Evolutionary conservation across 2,329 filamentous ascomycete species (phyloP), one percentile per base, ranked within the genome.

Genomic region (Talaromyces piceae): DNA sequence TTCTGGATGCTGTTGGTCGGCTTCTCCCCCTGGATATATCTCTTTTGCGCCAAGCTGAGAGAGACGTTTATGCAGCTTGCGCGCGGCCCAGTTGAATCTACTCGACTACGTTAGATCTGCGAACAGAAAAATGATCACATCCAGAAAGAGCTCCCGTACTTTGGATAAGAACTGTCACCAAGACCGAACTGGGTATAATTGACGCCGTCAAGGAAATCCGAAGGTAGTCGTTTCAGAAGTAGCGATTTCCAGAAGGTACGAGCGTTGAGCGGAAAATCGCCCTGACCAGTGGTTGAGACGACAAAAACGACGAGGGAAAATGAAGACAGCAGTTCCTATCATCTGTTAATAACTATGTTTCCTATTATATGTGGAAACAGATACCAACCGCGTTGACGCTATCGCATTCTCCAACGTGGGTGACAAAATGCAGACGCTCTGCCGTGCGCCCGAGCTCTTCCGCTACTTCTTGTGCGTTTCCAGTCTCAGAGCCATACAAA

Each of bases 401-500:
- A 63, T 96, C 83, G 70, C 97, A 80, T 67, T 91, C 88, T 51
- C 82, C 80, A 22, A 95, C 82, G 47, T 80, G 77, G 20, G 85
- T 87, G 56, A 78, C 70, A 68, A 97, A 96, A 61, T 83, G 88
- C 52, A 96, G 73, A 27, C 91, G 80, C 70, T 91, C 83, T 30
- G 83, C 79, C 57, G 88, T 70, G 37, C 83, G 77, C 33, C 85
- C 88, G 55, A 97, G 74, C 66, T 96, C 89, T 62, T 89, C 84
- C 18, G 93, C 91, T 56, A 91, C 81, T 69, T 97, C 91, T 69
- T 95, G 88, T 50, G 89, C 86, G 64, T 93, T 96, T 51, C 93
- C 93, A 20, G 91, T 97, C 73, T 98, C 93, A 33, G 91, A 94
- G 50, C 89, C 93, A 71, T 95, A 98, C 28, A 95, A 78, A 52